Percentiles rank a stretch among this genome's conserved stretches.
Evolutionary conservation across 176 grass and related monocot genomes (phyloP).

Genomic region (Poa pratensis): DNA sequence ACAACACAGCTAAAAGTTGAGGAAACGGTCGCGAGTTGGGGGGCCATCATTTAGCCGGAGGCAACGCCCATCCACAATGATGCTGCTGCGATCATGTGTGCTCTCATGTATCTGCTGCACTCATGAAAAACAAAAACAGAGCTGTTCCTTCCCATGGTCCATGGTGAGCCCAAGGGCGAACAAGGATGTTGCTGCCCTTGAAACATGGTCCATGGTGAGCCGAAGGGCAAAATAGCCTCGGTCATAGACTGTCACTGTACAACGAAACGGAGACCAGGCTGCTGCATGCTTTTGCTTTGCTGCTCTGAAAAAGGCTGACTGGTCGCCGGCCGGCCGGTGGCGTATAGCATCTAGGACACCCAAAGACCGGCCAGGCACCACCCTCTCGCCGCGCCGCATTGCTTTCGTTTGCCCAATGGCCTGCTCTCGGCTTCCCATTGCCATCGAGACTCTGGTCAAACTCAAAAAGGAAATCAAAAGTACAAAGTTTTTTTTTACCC

Average conservation of each 20-base stretch:
- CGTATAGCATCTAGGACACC: background rate
- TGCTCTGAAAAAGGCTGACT: background rate
- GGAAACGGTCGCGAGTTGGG: background rate
- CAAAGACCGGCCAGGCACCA: background rate
- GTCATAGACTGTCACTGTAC: background rate
- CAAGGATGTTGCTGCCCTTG: background rate
- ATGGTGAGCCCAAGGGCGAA: background rate
- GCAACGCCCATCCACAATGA: conserved; percentile 12
- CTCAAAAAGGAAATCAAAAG: background rate
- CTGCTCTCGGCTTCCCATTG: background rate
- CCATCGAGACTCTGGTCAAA: background rate
- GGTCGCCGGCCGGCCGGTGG: background rate
- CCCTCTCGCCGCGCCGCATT: background rate
- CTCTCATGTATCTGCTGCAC: background rate
- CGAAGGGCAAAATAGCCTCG: background rate
- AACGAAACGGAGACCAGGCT: background rate
- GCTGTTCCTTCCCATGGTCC: background rate
- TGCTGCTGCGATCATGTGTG: background rate
- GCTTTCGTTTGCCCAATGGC: background rate
- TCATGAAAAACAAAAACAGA: background rate
- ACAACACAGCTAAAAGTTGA: background rate
- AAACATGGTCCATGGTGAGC: too few species aligned
- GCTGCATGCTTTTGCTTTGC: conserved; percentile 6
- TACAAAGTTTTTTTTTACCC: too few species aligned
- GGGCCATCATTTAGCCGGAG: background rate